Conservation (phyloP, 23 red algal species). For the Gracilaria gracilis region DNA sequence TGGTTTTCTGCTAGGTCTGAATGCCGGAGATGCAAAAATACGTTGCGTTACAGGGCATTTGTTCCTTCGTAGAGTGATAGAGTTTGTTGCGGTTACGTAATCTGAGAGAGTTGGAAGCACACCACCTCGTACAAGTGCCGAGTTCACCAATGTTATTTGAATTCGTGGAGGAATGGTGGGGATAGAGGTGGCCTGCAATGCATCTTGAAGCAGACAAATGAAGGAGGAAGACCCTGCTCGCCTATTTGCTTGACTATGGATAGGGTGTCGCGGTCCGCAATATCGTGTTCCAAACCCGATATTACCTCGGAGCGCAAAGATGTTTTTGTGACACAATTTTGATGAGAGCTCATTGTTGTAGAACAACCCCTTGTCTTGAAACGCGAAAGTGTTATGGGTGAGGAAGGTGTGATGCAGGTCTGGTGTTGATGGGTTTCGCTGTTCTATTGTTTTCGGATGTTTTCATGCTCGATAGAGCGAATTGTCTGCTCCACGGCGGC, state of each 20-base stretch:
- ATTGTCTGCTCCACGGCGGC: not conserved
- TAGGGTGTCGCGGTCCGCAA: not conserved
- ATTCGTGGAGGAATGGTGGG: not conserved
- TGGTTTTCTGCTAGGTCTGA: not conserved
- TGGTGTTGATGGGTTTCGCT: not conserved
- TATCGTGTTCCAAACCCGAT: not conserved
- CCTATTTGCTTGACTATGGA: not conserved
- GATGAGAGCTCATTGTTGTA: not conserved
- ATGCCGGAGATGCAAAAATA: not conserved
- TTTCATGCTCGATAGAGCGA: not conserved
- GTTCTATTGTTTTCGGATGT: not conserved
- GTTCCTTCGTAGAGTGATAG: not conserved
- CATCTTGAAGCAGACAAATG: not conserved
- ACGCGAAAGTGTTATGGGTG: not conserved
- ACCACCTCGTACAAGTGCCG: not conserved
- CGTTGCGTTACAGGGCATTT: not conserved
- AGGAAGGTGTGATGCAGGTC: too few species aligned
- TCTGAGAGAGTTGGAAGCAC: not conserved
- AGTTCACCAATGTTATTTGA: not conserved
- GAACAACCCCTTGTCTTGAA: not conserved
- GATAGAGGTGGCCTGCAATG: not conserved
- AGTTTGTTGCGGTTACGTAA: not conserved
- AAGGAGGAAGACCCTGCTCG: not conserved
- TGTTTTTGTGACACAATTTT: not conserved
- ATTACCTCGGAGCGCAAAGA: not conserved